Percentiles rank a stretch among this genome's conserved stretches.
These are phyloP conservation scores for Xerocomus potaroensis DNA, from an alignment of 768 basidiomycete genomes.

Conservation along the genomic window DNA sequence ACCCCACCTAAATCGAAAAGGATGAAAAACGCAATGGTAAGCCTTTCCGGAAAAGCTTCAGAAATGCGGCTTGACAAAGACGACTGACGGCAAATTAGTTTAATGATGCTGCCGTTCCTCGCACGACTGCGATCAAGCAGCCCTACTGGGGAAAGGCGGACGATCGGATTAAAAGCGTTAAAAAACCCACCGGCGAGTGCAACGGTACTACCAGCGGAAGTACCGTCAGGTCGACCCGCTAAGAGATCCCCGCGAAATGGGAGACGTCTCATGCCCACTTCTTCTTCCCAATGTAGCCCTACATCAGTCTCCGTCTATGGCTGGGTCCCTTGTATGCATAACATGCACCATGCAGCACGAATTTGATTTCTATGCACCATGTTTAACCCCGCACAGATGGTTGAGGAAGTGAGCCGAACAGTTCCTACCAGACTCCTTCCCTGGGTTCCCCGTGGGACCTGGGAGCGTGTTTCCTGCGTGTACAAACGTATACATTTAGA, in stretches of 20 bases:
- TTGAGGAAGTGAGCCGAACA: too few species aligned
- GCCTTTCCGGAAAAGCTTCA: too few species aligned
- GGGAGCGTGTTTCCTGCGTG: neutral
- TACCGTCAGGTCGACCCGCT: neutral
- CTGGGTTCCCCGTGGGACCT: neutral
- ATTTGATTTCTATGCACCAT: neutral
- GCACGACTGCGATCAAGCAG: constrained; percentile 8
- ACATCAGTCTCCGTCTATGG: neutral
- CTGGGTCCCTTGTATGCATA: constrained; percentile 3
- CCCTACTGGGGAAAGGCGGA: constrained; percentile 9
- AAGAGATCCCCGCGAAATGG: neutral
- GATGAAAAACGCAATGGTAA: constrained; percentile 14
- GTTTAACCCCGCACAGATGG: neutral
- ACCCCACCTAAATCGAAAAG: neutral
- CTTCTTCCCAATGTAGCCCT: constrained; percentile 10
- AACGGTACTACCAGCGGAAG: neutral
- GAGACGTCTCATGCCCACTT: neutral
- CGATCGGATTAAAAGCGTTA: rapidly evolving
- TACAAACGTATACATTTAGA: neutral
- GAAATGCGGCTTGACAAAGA: too few species aligned
- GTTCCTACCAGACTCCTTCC: too few species aligned
- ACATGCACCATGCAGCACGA: neutral
- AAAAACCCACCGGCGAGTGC: neutral
- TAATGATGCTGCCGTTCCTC: neutral
- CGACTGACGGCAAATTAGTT: constrained; percentile 9